Base-by-base conservation (phyloP, 768 basidiomycete genomes). In the Xerocomellus chrysenteron region DNA sequence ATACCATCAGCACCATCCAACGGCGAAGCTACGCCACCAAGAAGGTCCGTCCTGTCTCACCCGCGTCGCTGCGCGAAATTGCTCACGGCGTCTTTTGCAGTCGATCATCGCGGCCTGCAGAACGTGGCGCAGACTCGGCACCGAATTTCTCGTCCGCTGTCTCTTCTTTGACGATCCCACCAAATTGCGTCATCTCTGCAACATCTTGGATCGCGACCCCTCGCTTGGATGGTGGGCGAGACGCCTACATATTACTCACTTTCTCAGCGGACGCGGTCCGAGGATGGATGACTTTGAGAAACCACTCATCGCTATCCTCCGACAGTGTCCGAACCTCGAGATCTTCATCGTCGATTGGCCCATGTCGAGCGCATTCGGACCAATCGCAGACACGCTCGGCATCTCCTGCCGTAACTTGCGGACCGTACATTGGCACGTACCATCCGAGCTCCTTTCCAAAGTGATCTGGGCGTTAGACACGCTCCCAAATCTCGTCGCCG, bases 401-500 rank as follows among this genome's bases (percentile, higher is more conserved):
- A 79, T 74, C 2, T 82, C 74, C 54, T 76, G 82, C 16, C 71
- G 70, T 16, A 78, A 77, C 44, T 71, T 92, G 19, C 83, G 81
- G 11, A 86, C 86, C 0, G 78, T 86, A 0, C 80, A 84, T 49
- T 82, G 85, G 76, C 80, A 79, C 52, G 73, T 89, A 10, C 81
- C 85, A 0, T 75, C 76, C 0, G 76, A 80, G 19, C 75, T 80
- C 0, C 70, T 88, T 2, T 75, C 84, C 13, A 87, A 86, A 64
- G 78, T 88, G 5, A 89, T 90, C 43, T 87, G 86, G 85, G 83
- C 87, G 6, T 74, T 92, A 2, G 81, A 83, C 52, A 78, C 82
- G 1, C 78, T 92, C 5, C 83, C 83, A 1, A 70, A 71, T 50
- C 73, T 92, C 40, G 73, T 82, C 9, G 79, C 82, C 3, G 77